These are phyloP conservation scores for Diaporthe citrichinensis DNA, from an alignment of 2,329 filamentous ascomycete genomes.

Conservation along the genomic window DNA sequence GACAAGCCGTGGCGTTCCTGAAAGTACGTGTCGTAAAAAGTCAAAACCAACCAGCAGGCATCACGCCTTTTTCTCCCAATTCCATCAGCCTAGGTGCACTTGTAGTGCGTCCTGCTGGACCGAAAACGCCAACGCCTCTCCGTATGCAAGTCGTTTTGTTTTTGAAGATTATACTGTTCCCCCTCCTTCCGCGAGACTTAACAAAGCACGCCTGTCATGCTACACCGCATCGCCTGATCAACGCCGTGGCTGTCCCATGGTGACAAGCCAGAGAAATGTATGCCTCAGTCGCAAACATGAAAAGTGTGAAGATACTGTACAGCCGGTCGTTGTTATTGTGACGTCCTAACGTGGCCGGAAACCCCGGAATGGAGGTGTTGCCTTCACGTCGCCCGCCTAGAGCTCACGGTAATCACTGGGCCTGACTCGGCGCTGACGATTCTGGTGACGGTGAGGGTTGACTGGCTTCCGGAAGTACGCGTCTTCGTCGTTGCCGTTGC, in stretches of 20 bases:
- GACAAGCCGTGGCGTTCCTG: not conserved
- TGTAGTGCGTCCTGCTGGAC: conserved; percentile 20
- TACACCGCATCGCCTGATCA: not conserved
- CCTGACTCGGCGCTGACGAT: conserved; percentile 82
- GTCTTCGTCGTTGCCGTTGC: conserved; percentile 75
- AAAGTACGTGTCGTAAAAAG: conserved; percentile 1
- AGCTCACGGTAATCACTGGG: conserved; percentile 94
- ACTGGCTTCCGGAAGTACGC: conserved; percentile 97
- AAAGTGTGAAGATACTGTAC: conserved; percentile 12
- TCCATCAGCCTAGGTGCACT: conserved; percentile 10
- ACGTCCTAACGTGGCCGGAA: conserved; percentile 14
- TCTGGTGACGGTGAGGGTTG: conserved; percentile 92
- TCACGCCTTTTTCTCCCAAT: conserved; percentile 1
- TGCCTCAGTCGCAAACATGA: not conserved
- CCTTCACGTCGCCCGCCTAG: conserved; percentile 54
- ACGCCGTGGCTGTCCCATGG: conserved; percentile 4
- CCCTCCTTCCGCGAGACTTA: not conserved
- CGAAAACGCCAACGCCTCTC: conserved; percentile 37
- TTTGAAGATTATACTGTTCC: not conserved
- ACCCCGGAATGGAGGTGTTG: conserved; percentile 27
- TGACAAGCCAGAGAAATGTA: not conserved
- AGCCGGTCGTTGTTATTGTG: not conserved
- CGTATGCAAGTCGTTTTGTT: conserved; percentile 29
- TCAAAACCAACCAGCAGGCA: conserved; percentile 12
- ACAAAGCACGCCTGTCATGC: not conserved